Percentiles rank a stretch among this genome's conserved stretches.
phyloP scores from a whole-genome alignment of 169 alveolate species.

The Eimeria brunetti region DNA sequence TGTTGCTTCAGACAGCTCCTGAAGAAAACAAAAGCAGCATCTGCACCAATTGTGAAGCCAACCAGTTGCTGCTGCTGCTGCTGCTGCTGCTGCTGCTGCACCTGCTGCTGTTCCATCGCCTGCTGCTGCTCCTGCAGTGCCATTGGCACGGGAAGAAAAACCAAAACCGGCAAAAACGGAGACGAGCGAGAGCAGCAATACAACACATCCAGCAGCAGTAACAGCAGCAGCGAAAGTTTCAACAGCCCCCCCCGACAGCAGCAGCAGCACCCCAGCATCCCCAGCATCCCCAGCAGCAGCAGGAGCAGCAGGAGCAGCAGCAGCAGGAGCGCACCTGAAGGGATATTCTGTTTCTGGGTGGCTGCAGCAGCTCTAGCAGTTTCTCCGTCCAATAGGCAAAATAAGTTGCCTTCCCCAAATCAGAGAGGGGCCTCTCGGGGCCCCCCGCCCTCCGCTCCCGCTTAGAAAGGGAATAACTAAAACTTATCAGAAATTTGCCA shows the following conservation, averaged over 20 bases:
- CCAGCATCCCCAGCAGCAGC: neutral
- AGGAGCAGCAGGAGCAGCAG: neutral
- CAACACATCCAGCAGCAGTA: neutral
- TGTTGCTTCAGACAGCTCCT: slow-evolving; percentile 90
- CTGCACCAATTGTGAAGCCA: neutral
- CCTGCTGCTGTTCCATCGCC: neutral
- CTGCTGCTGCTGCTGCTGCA: neutral
- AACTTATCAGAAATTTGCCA: slow-evolving; percentile 92
- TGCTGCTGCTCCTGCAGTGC: neutral
- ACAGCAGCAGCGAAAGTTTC: neutral
- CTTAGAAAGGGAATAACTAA: slow-evolving; percentile 95
- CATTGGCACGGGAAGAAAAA: no score
- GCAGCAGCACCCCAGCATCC: neutral
- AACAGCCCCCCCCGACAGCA: neutral
- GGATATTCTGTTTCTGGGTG: slow-evolving; percentile 79
- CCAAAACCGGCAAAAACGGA: no score
- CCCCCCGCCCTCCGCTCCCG: slow-evolving; percentile 97
- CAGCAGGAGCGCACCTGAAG: slow-evolving; percentile 82
- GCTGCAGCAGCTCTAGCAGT: slow-evolving; percentile 87
- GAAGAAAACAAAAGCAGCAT: neutral
- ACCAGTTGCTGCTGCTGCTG: neutral
- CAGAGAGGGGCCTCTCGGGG: slow-evolving; percentile 99
- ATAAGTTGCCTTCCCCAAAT: slow-evolving; percentile 97
- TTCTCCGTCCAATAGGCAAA: slow-evolving; percentile 97
- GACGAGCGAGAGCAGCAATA: neutral